These are phyloP conservation scores for Hypholoma fasciculare DNA, from an alignment of 768 basidiomycete species.

Conservation along the genomic window DNA sequence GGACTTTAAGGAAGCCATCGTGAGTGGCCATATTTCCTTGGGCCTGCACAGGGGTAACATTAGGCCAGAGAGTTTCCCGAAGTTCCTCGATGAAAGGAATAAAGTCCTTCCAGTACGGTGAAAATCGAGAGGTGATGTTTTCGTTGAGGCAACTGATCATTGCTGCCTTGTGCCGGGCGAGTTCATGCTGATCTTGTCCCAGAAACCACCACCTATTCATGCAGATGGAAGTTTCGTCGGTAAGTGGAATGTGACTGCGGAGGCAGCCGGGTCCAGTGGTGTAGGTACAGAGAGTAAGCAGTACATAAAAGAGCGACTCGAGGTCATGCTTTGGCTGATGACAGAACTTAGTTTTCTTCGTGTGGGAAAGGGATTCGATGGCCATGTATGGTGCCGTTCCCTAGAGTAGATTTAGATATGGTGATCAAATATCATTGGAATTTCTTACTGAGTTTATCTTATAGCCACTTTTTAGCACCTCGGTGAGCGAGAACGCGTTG, in stretches of 20 bases:
- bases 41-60: neutral
- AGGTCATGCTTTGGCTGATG: neutral
- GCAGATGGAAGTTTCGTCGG: neutral
- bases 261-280: neutral
- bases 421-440: neutral
- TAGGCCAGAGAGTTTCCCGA: neutral
- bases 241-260: neutral
- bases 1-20: neutral
- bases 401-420: neutral
- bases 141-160: neutral
- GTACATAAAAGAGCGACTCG: neutral
- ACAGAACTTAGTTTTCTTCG: neutral
- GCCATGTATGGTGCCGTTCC: neutral
- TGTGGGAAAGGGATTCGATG: no score
- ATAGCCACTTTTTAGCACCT: neutral
- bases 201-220: neutral
- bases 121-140: neutral
- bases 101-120: constrained; percentile 1
- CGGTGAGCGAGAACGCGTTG: neutral
- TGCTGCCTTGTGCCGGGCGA: neutral
- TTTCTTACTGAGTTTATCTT: neutral
- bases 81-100: neutral
- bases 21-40: neutral
- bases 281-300: constrained; percentile 1
- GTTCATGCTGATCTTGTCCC: neutral